Percentiles rank a stretch among this genome's conserved stretches.
Conservation (phyloP, 2,329 filamentous ascomycete species). For the Bisporella sp. region DNA sequence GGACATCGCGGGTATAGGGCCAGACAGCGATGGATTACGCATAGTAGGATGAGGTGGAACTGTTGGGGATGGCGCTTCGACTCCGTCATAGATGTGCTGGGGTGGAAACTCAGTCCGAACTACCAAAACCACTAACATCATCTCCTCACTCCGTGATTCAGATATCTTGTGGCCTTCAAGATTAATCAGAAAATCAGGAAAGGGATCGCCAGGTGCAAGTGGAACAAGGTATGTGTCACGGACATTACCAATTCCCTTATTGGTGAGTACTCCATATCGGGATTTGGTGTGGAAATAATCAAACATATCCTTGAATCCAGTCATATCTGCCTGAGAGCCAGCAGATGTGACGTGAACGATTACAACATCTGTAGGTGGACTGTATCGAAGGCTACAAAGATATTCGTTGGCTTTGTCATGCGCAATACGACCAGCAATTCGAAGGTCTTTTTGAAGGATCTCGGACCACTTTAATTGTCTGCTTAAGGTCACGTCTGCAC, state of each 20-base stretch:
- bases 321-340: slow-evolving; percentile 46
- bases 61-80: slow-evolving; percentile 22
- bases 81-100: slow-evolving; percentile 16
- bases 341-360: slow-evolving; percentile 67
- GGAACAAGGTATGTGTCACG: slow-evolving; percentile 90
- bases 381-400: slow-evolving; percentile 79
- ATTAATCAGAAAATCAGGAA: slow-evolving; percentile 83
- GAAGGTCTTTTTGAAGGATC: slow-evolving; percentile 63
- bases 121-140: slow-evolving; percentile 80
- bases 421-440: slow-evolving; percentile 73
- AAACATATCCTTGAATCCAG: slow-evolving; percentile 69
- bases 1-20: slow-evolving; percentile 42
- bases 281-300: slow-evolving; percentile 79
- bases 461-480: slow-evolving; percentile 60
- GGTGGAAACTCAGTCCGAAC: slow-evolving; percentile 52
- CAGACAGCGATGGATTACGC: slow-evolving; percentile 41
- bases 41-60: slow-evolving; percentile 29
- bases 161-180: slow-evolving; percentile 80
- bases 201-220: slow-evolving; percentile 62
- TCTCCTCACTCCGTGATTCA: slow-evolving; percentile 61
- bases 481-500: slow-evolving; percentile 62
- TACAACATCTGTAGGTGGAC: slow-evolving; percentile 73
- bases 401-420: slow-evolving; percentile 83
- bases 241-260: slow-evolving; percentile 67
- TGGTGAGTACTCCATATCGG: slow-evolving; percentile 80